Evolutionary conservation across 164 flowering plant genomes (phyloP).

Genomic region (Liriodendron chinense): DNA sequence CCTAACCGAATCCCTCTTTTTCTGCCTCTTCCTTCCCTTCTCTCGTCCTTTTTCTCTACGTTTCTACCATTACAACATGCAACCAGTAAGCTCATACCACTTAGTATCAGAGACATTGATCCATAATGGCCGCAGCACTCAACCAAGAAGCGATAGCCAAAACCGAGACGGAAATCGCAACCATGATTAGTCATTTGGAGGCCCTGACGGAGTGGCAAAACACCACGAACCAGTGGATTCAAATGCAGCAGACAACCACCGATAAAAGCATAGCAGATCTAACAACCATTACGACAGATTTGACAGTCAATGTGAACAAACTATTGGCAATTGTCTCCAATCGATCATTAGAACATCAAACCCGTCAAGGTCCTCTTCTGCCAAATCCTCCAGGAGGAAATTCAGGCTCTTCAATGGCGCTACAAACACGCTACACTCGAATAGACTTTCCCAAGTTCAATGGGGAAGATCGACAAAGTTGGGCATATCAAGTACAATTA

Average conservation of each 20-base stretch:
- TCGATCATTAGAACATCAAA: too few species aligned
- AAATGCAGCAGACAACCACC: not conserved
- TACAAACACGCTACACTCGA: not conserved
- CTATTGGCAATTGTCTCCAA: too few species aligned
- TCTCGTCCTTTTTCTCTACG: too few species aligned
- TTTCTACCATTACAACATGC: too few species aligned
- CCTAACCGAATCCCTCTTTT: too few species aligned
- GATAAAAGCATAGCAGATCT: not conserved
- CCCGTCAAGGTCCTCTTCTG: not conserved
- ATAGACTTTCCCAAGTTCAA: not conserved
- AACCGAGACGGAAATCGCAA: not conserved
- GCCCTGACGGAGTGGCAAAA: not conserved
- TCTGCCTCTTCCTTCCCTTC: not conserved
- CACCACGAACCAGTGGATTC: not conserved
- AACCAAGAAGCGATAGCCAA: too few species aligned
- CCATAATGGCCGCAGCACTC: too few species aligned
- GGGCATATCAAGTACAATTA: not conserved
- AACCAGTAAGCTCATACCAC: not conserved
- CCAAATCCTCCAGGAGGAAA: not conserved
- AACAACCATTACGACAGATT: too few species aligned
- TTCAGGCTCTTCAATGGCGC: not conserved
- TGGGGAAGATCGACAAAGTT: not conserved
- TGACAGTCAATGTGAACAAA: too few species aligned
- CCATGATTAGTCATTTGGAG: not conserved
- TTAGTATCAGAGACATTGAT: not conserved